A percentile compares a stretch with the other conserved stretches of the same genome.
Evolutionary conservation across 2,329 filamentous ascomycete species (phyloP).

Genomic region (Cadophora gregata): DNA sequence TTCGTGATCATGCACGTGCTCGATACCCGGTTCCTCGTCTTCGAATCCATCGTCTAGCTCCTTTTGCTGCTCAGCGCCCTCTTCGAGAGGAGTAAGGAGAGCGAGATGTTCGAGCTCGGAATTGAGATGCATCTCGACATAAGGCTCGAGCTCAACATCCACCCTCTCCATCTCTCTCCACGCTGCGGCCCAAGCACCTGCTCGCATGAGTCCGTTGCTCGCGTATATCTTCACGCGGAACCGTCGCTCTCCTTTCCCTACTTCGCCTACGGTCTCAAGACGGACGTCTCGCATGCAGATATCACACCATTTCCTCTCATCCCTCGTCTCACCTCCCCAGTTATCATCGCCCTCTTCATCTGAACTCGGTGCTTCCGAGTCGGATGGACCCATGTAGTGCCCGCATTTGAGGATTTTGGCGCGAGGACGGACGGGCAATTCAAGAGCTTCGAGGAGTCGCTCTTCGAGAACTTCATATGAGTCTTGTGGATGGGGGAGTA

Average conservation of each 20-base stretch:
- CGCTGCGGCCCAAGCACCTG: constrained; percentile 89
- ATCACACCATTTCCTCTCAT: constrained; percentile 43
- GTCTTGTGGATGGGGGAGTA: constrained; percentile 78
- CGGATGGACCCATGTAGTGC: constrained; percentile 69
- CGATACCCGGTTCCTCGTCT: constrained; percentile 32
- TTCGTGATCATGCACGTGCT: constrained; percentile 31
- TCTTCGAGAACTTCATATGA: constrained; percentile 84
- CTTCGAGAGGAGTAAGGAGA: constrained; percentile 21
- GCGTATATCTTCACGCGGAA: constrained; percentile 91
- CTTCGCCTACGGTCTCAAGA: constrained; percentile 37
- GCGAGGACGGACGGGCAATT: constrained; percentile 67
- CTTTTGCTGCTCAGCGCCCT: constrained; percentile 12
- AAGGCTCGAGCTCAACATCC: constrained; percentile 87
- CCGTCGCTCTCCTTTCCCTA: constrained; percentile 44
- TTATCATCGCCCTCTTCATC: constrained; percentile 37
- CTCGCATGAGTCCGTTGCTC: constrained; percentile 91
- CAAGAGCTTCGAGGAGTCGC: constrained; percentile 74
- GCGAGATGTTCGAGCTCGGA: constrained; percentile 65
- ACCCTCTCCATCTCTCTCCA: constrained; percentile 99
- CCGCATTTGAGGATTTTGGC: constrained; percentile 77
- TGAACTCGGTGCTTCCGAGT: constrained; percentile 36
- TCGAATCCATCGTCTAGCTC: constrained; percentile 34
- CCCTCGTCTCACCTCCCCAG: constrained; percentile 22
- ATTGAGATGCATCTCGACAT: constrained; percentile 64
- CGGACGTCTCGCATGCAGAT: constrained; percentile 43